phyloP scores from a whole-genome alignment of 2,329 filamentous ascomycete species.

The Phyllosticta ampelicida region DNA sequence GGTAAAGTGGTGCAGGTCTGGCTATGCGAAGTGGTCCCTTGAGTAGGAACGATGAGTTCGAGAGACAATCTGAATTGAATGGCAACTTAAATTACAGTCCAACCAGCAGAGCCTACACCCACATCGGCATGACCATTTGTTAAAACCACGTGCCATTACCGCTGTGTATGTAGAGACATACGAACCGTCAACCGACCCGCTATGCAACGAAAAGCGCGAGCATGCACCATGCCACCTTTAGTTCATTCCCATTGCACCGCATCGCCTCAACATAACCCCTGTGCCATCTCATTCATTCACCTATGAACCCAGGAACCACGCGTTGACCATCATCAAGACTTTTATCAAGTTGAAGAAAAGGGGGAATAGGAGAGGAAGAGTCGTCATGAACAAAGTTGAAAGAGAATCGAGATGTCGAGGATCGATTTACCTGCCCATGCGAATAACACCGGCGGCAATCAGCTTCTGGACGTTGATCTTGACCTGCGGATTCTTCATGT shows the following conservation, averaged over 20 bases:
- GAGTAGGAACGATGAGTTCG: too few species aligned
- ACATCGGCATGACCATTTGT: background rate
- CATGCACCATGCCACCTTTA: background rate
- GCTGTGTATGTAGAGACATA: background rate
- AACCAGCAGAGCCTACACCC: too few species aligned
- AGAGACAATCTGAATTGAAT: too few species aligned
- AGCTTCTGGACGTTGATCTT: constrained; percentile 88
- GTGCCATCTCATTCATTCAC: background rate
- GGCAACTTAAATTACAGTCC: too few species aligned
- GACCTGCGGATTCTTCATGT: constrained; percentile 88
- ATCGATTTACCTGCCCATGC: constrained; percentile 47
- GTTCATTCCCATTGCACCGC: background rate
- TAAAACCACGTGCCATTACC: background rate
- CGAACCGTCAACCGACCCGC: background rate
- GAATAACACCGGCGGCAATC: constrained; percentile 84
- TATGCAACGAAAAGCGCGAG: background rate
- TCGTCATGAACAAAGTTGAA: background rate
- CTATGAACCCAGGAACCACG: background rate
- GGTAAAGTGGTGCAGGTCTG: too few species aligned
- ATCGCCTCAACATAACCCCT: background rate
- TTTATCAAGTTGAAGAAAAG: background rate
- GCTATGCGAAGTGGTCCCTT: too few species aligned
- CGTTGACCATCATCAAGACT: background rate
- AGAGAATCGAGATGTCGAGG: background rate
- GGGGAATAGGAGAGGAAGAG: background rate